Conservation (phyloP, 108 stramenopile genomes). For the Ochromonas danica region DNA sequence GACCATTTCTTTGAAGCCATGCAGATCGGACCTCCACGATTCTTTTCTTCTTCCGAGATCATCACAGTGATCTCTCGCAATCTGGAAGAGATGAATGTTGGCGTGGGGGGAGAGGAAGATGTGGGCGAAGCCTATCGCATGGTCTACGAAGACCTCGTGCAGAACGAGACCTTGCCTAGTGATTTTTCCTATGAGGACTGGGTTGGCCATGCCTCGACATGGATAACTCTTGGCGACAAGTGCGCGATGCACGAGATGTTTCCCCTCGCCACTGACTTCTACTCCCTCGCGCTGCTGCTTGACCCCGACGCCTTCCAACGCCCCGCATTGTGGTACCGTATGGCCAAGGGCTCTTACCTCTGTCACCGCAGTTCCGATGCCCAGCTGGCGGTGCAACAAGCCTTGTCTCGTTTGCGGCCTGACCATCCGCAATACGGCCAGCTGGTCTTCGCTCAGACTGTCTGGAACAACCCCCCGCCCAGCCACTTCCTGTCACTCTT, state of each 20-base stretch:
- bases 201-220: background rate
- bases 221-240: conserved; percentile 21
- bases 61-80: conserved; percentile 10
- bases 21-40: conserved; percentile 6
- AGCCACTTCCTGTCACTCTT: background rate
- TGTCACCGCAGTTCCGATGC: background rate
- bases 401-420: background rate
- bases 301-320: conserved; percentile 25
- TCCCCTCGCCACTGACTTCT: conserved; percentile 27
- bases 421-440: background rate
- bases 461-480: background rate
- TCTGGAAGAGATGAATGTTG: background rate
- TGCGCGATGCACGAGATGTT: conserved; percentile 27
- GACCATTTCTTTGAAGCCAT: conserved; percentile 9
- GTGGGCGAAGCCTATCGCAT: background rate
- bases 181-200: conserved; percentile 8
- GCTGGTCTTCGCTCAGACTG: background rate
- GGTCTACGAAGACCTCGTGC: background rate
- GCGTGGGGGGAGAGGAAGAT: background rate
- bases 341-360: conserved; percentile 8
- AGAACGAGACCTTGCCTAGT: background rate
- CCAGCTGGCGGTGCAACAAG: background rate
- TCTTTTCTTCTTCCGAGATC: background rate
- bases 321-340: conserved; percentile 10
- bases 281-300: background rate